phyloP scores from a whole-genome alignment of 1,284 basidiomycete species.

The Uromyces viciae-fabae region DNA sequence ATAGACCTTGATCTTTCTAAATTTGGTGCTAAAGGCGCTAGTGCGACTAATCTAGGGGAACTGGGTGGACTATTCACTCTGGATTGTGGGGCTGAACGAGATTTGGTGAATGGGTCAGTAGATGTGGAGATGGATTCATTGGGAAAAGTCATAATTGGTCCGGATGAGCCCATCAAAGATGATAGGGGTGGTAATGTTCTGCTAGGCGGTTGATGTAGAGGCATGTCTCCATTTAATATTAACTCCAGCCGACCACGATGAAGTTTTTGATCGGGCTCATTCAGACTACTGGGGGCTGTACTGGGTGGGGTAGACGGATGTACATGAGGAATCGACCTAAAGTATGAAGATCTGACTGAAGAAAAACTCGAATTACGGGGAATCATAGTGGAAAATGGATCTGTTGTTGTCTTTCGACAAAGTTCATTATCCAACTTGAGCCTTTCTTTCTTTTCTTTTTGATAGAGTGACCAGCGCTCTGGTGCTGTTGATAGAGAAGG shows the following conservation, averaged over 20 bases:
- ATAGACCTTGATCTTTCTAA: conserved; percentile 8
- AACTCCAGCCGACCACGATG: conserved; percentile 26
- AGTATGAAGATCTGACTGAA: conserved; percentile 16
- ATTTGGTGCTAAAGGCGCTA: conserved; percentile 8
- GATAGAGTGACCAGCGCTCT: conserved; percentile 14
- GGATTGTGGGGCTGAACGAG: conserved; percentile 32
- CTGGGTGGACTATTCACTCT: conserved; percentile 38
- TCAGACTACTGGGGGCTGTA: conserved; percentile 10
- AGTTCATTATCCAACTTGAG: not conserved
- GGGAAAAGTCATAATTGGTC: conserved; percentile 26
- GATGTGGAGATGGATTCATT: not conserved
- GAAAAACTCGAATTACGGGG: conserved; percentile 8
- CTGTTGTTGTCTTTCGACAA: not conserved
- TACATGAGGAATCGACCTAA: not conserved
- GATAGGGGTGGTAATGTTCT: conserved; percentile 36
- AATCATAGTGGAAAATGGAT: not conserved
- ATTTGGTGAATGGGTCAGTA: not conserved
- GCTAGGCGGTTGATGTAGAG: not conserved
- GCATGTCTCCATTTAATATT: conserved; percentile 33
- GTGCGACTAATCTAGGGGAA: conserved; percentile 8
- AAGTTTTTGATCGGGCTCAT: not conserved
- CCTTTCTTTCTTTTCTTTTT: not conserved
- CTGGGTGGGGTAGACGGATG: conserved; percentile 3
- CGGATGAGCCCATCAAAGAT: conserved; percentile 6
- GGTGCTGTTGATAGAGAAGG: conserved; percentile 29